Evolutionary conservation across 495 filamentous ascomycete species (phyloP).

Genomic region (Hapsidospora chrysogenum): DNA sequence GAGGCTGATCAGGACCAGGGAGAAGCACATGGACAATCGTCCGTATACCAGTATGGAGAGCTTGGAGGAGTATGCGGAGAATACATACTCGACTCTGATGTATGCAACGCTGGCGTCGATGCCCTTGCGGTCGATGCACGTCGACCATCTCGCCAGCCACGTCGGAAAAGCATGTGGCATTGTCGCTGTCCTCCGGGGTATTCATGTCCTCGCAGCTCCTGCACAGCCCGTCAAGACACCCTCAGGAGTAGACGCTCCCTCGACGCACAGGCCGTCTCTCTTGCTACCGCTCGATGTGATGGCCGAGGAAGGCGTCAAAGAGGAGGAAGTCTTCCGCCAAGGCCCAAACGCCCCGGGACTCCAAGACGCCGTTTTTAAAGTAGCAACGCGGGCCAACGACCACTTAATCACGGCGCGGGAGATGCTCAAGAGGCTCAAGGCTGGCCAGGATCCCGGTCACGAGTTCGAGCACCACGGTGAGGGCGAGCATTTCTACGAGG

Average conservation of each 20-base stretch:
- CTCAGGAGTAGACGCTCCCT: conserved; percentile 15
- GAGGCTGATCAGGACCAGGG: conserved; percentile 60
- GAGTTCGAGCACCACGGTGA: conserved; percentile 75
- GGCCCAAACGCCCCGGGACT: conserved; percentile 62
- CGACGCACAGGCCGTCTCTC: conserved; percentile 21
- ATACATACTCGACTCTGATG: conserved; percentile 83
- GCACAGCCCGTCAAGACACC: conserved; percentile 33
- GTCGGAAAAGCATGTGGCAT: conserved; percentile 90
- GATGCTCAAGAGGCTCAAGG: conserved; percentile 66
- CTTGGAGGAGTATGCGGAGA: conserved; percentile 79
- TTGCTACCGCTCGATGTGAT: conserved; percentile 79
- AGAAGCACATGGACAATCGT: conserved; percentile 67
- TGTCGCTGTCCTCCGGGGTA: conserved; percentile 60
- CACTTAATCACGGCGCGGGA: conserved; percentile 87
- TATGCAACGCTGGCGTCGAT: conserved; percentile 72
- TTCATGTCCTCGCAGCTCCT: conserved; percentile 72
- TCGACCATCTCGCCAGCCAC: conserved; percentile 85
- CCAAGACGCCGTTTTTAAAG: conserved; percentile 75
- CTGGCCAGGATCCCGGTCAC: conserved; percentile 58
- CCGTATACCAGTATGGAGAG: conserved; percentile 58
- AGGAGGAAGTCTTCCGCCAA: conserved; percentile 77
- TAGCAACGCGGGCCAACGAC: conserved; percentile 86
- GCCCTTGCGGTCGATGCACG: conserved; percentile 60
- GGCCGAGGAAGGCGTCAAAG: conserved; percentile 58
- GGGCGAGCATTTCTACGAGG: conserved; percentile 52